Evolutionary conservation across 2,329 filamentous ascomycete species (phyloP).

Genomic region (Sphaerulina vaccinii): DNA sequence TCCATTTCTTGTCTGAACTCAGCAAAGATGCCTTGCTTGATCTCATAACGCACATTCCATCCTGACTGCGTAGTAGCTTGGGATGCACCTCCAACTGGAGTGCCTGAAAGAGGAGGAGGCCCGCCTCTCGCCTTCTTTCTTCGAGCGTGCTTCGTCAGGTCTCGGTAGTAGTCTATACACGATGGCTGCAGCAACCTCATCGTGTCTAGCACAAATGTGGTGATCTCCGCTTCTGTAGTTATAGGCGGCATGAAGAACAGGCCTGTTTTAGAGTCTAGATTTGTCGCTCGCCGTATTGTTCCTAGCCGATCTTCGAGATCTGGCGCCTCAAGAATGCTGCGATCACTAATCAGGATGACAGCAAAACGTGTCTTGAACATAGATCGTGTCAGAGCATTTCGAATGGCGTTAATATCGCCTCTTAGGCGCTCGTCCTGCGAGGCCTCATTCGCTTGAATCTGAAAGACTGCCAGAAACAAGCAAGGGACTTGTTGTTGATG

Average conservation of each 20-base stretch:
- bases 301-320: conserved; percentile 74
- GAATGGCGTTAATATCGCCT: conserved; percentile 77
- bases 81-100: conserved; percentile 79
- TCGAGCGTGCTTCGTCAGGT: conserved; percentile 86
- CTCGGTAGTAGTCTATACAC: conserved; percentile 86
- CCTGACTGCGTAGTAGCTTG: conserved; percentile 80
- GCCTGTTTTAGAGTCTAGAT: conserved; percentile 74
- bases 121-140: conserved; percentile 81
- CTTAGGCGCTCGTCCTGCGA: conserved; percentile 86
- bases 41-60: conserved; percentile 93
- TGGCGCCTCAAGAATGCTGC: conserved; percentile 56
- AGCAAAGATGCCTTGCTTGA: conserved; percentile 86
- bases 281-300: conserved; percentile 74
- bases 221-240: conserved; percentile 68
- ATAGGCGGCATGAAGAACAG: conserved; percentile 79
- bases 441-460: conserved; percentile 69
- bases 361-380: conserved; percentile 77
- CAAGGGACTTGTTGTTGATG: conserved; percentile 83
- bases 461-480: conserved; percentile 77
- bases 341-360: conserved; percentile 74
- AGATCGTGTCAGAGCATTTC: conserved; percentile 64
- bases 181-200: conserved; percentile 70
- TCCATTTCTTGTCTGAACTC: conserved; percentile 95
- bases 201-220: conserved; percentile 70
- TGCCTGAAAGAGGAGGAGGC: conserved; percentile 75